A percentile compares a stretch with the other conserved stretches of the same genome.
Conservation (phyloP, 176 grass and related monocot species). For the Olyra latifolia region DNA sequence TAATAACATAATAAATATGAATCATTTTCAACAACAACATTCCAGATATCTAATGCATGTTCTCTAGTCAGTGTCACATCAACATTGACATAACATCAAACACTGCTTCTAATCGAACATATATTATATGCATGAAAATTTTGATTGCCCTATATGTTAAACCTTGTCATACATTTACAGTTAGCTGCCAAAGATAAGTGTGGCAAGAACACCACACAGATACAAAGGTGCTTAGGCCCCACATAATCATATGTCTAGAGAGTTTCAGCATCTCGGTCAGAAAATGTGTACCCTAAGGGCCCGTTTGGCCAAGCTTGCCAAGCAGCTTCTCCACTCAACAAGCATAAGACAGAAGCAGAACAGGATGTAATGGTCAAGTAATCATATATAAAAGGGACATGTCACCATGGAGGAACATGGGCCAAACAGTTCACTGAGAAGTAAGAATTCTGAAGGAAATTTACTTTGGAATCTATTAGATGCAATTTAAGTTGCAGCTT, state of each 20-base stretch:
- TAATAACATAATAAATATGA: neutral
- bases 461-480: too few species aligned
- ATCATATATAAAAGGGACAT: neutral
- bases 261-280: neutral
- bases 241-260: neutral
- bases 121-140: neutral
- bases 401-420: neutral
- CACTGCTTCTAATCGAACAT: neutral
- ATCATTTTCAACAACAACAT: neutral
- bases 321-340: neutral
- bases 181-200: neutral
- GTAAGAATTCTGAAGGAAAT: too few species aligned
- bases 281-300: neutral
- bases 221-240: neutral
- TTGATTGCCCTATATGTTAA: neutral
- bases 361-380: neutral
- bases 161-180: neutral
- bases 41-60: neutral
- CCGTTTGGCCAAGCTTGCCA: neutral
- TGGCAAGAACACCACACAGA: neutral
- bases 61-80: neutral
- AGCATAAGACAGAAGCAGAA: neutral
- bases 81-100: slow-evolving; percentile 7
- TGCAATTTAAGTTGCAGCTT: neutral
- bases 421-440: too few species aligned